Percentiles rank a stretch among this genome's conserved stretches.
These are phyloP conservation scores for Williopsis jadinii DNA, from an alignment of 1,139 yeast species.

Conservation along the genomic window DNA sequence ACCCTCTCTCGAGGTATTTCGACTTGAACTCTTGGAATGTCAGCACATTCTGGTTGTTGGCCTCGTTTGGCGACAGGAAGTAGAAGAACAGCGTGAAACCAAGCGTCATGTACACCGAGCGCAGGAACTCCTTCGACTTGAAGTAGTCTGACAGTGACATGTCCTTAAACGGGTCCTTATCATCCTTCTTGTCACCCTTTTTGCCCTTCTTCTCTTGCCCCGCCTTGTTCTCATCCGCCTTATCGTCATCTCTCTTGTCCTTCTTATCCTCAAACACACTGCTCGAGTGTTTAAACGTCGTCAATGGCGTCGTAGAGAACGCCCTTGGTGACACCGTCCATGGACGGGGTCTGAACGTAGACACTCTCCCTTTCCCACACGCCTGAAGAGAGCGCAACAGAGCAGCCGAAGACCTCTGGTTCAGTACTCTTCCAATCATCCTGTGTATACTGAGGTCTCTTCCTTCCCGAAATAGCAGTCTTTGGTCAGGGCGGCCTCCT, in stretches of 20 bases:
- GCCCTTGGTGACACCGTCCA: not conserved
- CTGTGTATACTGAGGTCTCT: too few relatives aligned
- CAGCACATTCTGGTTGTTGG: slow-evolving; percentile 38
- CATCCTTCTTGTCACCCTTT: slow-evolving; percentile 9
- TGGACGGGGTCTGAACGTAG: too few relatives aligned
- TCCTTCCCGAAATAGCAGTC: too few relatives aligned
- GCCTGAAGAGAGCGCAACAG: too few relatives aligned
- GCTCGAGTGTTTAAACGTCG: not conserved
- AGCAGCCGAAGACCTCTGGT: too few relatives aligned
- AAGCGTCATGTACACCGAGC: slow-evolving; percentile 29
- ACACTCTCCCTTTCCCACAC: too few relatives aligned
- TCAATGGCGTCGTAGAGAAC: not conserved
- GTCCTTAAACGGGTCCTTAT: slow-evolving; percentile 22
- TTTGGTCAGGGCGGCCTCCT: too few relatives aligned
- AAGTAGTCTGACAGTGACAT: slow-evolving; percentile 28
- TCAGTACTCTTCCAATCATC: too few relatives aligned
- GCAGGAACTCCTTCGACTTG: slow-evolving; percentile 33
- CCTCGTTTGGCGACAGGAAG: slow-evolving; percentile 25
- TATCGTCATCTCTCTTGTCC: not conserved
- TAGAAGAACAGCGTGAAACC: slow-evolving; percentile 32
- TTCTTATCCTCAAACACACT: not conserved
- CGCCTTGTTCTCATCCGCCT: not conserved
- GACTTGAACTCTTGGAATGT: slow-evolving; percentile 64
- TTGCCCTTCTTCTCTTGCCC: not conserved
- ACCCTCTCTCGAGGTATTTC: slow-evolving; percentile 53